These are phyloP conservation scores for Aspergillus costaricaensis DNA, from an alignment of 2,329 filamentous ascomycete genomes.

Conservation along the genomic window DNA sequence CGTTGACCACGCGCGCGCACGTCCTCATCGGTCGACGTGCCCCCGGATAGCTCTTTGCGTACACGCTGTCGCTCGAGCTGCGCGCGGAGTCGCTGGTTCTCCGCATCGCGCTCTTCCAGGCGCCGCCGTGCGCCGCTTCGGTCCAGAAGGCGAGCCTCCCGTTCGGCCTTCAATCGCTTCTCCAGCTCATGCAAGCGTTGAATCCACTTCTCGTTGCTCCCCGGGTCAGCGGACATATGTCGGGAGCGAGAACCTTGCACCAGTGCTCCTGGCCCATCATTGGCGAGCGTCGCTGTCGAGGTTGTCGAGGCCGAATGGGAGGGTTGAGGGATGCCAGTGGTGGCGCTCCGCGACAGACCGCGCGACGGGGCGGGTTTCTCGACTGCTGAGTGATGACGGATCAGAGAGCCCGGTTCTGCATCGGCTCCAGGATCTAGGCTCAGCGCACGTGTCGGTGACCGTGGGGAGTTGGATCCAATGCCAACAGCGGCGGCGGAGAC, in stretches of 20 bases:
- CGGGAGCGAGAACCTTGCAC: conserved; percentile 27
- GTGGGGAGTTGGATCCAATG: conserved; percentile 39
- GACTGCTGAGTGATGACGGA: conserved; percentile 57
- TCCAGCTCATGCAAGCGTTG: conserved; percentile 85
- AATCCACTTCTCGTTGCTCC: conserved; percentile 74
- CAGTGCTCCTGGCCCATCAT: conserved; percentile 30
- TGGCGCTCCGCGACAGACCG: conserved; percentile 33
- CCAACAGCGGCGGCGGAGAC: conserved; percentile 40
- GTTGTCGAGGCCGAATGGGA: conserved; percentile 36
- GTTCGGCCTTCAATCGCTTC: conserved; percentile 81
- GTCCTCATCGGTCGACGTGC: conserved; percentile 24
- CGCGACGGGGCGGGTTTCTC: conserved; percentile 38
- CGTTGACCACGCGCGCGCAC: conserved; percentile 11
- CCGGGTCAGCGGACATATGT: conserved; percentile 28
- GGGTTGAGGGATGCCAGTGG: conserved; percentile 38
- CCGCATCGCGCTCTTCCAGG: conserved; percentile 71
- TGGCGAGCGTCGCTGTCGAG: conserved; percentile 30
- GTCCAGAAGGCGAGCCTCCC: conserved; percentile 83
- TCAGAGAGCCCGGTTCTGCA: conserved; percentile 50
- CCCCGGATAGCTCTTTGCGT: conserved; percentile 34
- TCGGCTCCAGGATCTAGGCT: conserved; percentile 28
- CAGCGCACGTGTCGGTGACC: conserved; percentile 24
- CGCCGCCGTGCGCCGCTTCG: conserved; percentile 79
- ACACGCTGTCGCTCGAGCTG: conserved; percentile 62
- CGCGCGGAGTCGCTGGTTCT: conserved; percentile 70